phyloP scores from a whole-genome alignment of 805 yeast species.

The Monosporozyma servazzii region DNA sequence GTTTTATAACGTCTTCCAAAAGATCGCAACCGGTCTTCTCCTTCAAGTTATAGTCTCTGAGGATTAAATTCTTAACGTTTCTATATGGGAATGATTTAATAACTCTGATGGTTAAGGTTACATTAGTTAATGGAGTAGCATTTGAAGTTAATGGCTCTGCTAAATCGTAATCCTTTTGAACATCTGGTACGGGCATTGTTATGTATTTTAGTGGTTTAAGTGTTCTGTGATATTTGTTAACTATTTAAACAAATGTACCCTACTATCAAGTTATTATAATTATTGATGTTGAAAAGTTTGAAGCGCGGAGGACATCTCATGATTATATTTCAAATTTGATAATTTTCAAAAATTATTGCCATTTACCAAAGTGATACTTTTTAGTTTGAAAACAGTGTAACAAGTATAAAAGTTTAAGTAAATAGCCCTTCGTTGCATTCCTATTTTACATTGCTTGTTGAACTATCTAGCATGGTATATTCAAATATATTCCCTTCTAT shows the following conservation, averaged over 20 bases:
- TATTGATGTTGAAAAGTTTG: background rate
- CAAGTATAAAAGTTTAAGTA: too few relatives aligned
- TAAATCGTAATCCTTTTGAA: slow-evolving; percentile 26
- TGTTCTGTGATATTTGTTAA: background rate
- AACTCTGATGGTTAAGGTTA: slow-evolving; percentile 76
- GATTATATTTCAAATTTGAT: background rate
- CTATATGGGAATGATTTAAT: slow-evolving; percentile 88
- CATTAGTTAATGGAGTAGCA: slow-evolving; percentile 54
- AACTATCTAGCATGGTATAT: too few relatives aligned
- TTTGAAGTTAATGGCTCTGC: slow-evolving; percentile 77
- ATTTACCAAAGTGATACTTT: background rate
- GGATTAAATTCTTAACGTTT: slow-evolving; percentile 69
- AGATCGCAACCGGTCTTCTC: slow-evolving; percentile 57
- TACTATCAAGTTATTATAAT: background rate
- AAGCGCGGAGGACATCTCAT: background rate
- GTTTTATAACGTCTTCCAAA: slow-evolving; percentile 40
- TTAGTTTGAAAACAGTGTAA: background rate
- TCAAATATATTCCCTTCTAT: too few relatives aligned
- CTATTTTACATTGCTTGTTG: too few relatives aligned
- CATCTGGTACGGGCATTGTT: background rate
- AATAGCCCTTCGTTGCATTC: too few relatives aligned
- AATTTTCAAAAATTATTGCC: background rate
- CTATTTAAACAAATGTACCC: background rate
- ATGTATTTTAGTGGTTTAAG: background rate
- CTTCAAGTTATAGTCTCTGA: slow-evolving; percentile 62